Conservation (phyloP, 352 stramenopile genomes). For the Lagenidium giganteum region DNA sequence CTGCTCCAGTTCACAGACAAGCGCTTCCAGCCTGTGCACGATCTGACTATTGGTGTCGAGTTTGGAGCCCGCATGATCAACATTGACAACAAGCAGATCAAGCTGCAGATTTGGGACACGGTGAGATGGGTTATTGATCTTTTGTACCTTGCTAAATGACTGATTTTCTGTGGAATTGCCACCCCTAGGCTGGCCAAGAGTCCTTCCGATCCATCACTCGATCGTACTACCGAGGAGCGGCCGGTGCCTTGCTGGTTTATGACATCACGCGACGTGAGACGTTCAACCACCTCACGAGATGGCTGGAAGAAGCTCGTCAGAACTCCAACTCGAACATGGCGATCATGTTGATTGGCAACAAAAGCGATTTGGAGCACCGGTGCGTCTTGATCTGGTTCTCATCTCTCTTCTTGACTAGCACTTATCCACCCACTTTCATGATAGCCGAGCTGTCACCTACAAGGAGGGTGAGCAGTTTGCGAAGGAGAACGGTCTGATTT, state of each 20-base stretch:
- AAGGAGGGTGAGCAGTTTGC: constrained; percentile 99
- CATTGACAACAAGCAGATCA: constrained; percentile 98
- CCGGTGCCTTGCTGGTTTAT: constrained; percentile 97
- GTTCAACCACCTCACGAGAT: constrained; percentile 98
- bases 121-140: constrained; percentile 20
- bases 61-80: constrained; percentile 99
- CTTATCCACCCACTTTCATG: not conserved
- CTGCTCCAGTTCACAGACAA: constrained; percentile 99
- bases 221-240: constrained; percentile 98
- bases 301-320: constrained; percentile 98
- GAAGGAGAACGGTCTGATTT: constrained; percentile 99
- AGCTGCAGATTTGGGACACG: constrained; percentile 98
- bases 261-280: constrained; percentile 98
- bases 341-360: constrained; percentile 99
- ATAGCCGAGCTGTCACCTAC: constrained; percentile 89
- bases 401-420: no score
- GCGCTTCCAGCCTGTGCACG: constrained; percentile 98
- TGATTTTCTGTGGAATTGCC: constrained; percentile 2
- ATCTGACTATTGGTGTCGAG: constrained; percentile 99
- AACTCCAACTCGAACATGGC: constrained; percentile 99
- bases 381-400: constrained; percentile 3
- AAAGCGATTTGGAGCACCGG: constrained; percentile 95
- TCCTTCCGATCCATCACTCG: constrained; percentile 99
- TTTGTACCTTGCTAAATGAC: no score
- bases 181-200: constrained; percentile 93